A percentile compares a stretch with the other conserved stretches of the same genome.
These are phyloP conservation scores for Brettanomyces bruxellensis DNA, from an alignment of 805 yeast species.

Conservation along the genomic window DNA sequence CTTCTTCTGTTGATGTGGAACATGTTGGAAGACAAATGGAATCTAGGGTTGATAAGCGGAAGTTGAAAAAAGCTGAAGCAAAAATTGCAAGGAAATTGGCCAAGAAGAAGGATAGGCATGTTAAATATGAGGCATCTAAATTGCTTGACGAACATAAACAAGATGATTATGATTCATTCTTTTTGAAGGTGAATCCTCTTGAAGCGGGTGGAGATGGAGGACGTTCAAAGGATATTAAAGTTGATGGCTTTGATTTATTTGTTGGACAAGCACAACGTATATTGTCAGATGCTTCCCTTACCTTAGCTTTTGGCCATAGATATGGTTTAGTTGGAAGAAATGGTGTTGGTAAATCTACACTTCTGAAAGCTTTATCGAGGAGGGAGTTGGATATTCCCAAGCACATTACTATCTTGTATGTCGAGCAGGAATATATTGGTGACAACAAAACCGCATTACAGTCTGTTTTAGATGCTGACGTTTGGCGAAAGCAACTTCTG, in stretches of 20 bases:
- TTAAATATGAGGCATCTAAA: constrained; percentile 89
- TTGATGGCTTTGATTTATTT: constrained; percentile 86
- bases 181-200: constrained; percentile 89
- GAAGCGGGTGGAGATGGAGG: constrained; percentile 89
- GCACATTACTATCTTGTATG: constrained; percentile 92
- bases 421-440: constrained; percentile 94
- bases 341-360: constrained; percentile 98
- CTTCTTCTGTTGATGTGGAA: constrained; percentile 78
- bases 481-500: constrained; percentile 89
- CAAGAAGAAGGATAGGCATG: constrained; percentile 72
- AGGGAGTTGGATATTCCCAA: constrained; percentile 92
- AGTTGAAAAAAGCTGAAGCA: constrained; percentile 93
- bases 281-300: constrained; percentile 75
- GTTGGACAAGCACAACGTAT: constrained; percentile 96
- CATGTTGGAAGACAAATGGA: constrained; percentile 89
- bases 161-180: constrained; percentile 89
- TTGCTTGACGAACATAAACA: constrained; percentile 55
- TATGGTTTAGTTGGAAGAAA: constrained; percentile 98
- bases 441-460: constrained; percentile 88
- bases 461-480: constrained; percentile 98
- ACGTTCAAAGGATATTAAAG: constrained; percentile 91
- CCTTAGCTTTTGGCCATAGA: constrained; percentile 85
- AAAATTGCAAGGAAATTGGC: constrained; percentile 97
- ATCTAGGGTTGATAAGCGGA: constrained; percentile 91
- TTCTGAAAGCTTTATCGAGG: constrained; percentile 81